phyloP scores from a whole-genome alignment of 2,329 filamentous ascomycete species.

The Leptographium procerum region DNA sequence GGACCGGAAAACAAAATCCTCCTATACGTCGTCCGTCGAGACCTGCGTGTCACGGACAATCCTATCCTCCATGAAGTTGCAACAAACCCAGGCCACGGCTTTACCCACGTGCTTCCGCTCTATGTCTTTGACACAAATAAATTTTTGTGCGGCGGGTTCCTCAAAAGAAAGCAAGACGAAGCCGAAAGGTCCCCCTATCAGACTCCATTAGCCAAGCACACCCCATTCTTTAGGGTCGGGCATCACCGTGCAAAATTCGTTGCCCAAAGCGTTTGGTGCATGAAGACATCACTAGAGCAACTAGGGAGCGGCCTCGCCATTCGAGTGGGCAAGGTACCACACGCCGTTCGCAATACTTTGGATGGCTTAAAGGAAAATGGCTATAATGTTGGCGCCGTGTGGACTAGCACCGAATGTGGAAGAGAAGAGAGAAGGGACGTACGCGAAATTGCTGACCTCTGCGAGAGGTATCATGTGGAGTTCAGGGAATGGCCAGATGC shows the following conservation, averaged over 20 bases:
- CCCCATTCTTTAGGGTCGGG: slow-evolving; percentile 62
- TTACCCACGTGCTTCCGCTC: slow-evolving; percentile 60
- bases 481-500: slow-evolving; percentile 62
- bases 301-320: slow-evolving; percentile 51
- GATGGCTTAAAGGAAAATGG: slow-evolving; percentile 28
- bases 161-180: slow-evolving; percentile 33
- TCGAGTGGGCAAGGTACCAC: slow-evolving; percentile 48
- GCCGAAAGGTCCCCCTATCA: slow-evolving; percentile 51
- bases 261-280: slow-evolving; percentile 60
- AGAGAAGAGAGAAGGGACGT: slow-evolving; percentile 61
- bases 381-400: slow-evolving; percentile 49
- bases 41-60: slow-evolving; percentile 64
- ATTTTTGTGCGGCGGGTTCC: slow-evolving; percentile 64
- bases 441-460: slow-evolving; percentile 37
- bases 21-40: slow-evolving; percentile 61
- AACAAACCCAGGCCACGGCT: slow-evolving; percentile 28
- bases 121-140: slow-evolving; percentile 58
- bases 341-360: slow-evolving; percentile 49
- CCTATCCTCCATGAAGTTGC: slow-evolving; percentile 53
- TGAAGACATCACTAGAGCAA: slow-evolving; percentile 50
- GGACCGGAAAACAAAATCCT: slow-evolving; percentile 35
- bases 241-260: slow-evolving; percentile 61
- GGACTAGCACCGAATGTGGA: slow-evolving; percentile 69
- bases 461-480: slow-evolving; percentile 39
- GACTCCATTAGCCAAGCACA: slow-evolving; percentile 55